Conservation (phyloP, 192 early-diverging fungal genomes). For the Coemansia sp. region DNA sequence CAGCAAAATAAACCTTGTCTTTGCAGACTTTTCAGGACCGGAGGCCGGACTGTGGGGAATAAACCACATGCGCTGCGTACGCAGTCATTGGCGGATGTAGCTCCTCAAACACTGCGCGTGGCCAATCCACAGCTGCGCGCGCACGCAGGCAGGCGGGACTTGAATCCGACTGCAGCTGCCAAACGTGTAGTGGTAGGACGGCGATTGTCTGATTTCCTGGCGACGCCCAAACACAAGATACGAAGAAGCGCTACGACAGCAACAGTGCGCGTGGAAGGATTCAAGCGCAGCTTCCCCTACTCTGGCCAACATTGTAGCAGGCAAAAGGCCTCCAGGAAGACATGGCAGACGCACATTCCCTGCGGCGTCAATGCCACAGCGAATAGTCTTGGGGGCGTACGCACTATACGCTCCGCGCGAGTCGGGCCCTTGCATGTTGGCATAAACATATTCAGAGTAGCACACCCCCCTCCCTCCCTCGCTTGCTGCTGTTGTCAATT, state of each 20-base stretch:
- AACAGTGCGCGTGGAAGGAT: not conserved
- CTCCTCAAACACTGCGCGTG: not conserved
- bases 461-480: no score
- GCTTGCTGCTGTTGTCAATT: no score
- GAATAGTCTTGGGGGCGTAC: not conserved
- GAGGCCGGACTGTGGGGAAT: not conserved
- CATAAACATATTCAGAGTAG: not conserved
- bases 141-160: conserved; percentile 9
- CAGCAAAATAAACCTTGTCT: not conserved
- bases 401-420: not conserved
- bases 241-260: not conserved
- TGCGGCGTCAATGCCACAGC: not conserved
- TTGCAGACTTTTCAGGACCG: conserved; percentile 6
- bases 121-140: conserved; percentile 6
- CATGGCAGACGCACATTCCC: not conserved
- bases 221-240: not conserved
- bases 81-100: not conserved
- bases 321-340: not conserved
- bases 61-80: not conserved
- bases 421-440: not conserved
- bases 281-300: not conserved
- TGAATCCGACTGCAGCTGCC: conserved; percentile 7
- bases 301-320: not conserved
- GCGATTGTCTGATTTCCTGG: not conserved
- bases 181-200: conserved; percentile 4